phyloP scores from a whole-genome alignment of 352 stramenopile species.

The Globisporangium megalacanthum region DNA sequence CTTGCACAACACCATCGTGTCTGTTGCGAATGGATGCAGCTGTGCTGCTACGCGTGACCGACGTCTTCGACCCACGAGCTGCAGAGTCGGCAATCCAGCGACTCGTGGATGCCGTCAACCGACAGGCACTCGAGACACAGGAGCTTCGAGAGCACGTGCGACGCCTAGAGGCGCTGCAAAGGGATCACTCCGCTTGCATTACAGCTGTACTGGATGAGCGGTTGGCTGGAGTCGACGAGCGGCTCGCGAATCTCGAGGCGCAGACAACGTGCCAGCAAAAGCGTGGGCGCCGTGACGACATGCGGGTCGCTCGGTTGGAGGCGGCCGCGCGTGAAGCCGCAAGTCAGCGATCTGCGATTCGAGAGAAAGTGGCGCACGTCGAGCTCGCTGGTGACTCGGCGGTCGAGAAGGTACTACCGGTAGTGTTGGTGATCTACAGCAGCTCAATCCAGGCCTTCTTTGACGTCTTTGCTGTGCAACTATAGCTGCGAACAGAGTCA shows the following conservation, averaged over 20 bases:
- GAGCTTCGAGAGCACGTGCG: conserved; percentile 25
- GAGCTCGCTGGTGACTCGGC: conserved; percentile 19
- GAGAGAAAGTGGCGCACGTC: conserved; percentile 7
- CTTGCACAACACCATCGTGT: too few relatives aligned
- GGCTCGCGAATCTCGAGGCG: conserved; percentile 11
- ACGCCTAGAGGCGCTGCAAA: conserved; percentile 21
- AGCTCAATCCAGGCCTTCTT: not conserved
- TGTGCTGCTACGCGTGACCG: conserved; percentile 17
- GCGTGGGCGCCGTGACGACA: not conserved
- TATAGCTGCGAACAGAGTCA: conserved; percentile 23
- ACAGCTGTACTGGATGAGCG: not conserved
- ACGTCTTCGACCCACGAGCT: conserved; percentile 54
- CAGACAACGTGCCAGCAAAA: not conserved
- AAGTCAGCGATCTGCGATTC: conserved; percentile 18
- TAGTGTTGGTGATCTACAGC: too few relatives aligned
- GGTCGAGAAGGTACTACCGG: conserved; percentile 14
- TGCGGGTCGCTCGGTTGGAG: conserved; percentile 14
- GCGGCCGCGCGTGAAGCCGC: conserved; percentile 15
- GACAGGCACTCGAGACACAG: conserved; percentile 35
- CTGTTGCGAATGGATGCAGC: not conserved
- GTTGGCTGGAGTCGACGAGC: not conserved
- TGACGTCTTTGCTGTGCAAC: not conserved
- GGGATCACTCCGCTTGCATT: not conserved
- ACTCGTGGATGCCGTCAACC: conserved; percentile 61
- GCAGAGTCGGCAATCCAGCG: conserved; percentile 43